Percentiles rank a stretch among this genome's conserved stretches.
Evolutionary conservation across 2,329 filamentous ascomycete genomes (phyloP).

Genomic region (Pseudogymnoascus sp.): DNA sequence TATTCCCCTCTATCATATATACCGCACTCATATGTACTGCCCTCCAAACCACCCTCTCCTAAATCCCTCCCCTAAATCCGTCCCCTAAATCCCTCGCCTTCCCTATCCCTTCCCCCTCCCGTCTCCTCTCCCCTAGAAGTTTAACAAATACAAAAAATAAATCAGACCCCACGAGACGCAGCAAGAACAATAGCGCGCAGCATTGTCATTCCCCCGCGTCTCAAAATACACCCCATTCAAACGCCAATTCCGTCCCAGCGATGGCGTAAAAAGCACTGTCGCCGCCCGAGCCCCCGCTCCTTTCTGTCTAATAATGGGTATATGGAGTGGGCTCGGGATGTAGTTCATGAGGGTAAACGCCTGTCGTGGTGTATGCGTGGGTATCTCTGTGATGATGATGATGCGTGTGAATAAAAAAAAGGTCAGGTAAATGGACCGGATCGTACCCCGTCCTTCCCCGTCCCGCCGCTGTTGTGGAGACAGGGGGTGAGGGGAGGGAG

Average conservation of each 20-base stretch:
- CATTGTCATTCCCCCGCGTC: slow-evolving; percentile 42
- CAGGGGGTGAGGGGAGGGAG: no score
- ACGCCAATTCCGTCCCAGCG: slow-evolving; percentile 42
- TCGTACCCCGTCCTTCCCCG: neutral
- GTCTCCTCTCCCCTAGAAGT: neutral
- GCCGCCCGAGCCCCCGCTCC: slow-evolving; percentile 29
- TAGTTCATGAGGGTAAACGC: slow-evolving; percentile 49
- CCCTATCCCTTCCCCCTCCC: neutral
- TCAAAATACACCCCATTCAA: slow-evolving; percentile 26
- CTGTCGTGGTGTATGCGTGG: slow-evolving; percentile 33
- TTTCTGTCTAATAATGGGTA: slow-evolving; percentile 14
- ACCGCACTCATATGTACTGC: neutral
- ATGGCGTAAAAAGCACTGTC: slow-evolving; percentile 44
- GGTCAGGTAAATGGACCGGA: neutral
- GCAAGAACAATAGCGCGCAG: slow-evolving; percentile 43
- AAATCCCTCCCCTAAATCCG: neutral
- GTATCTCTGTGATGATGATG: slow-evolving; percentile 37
- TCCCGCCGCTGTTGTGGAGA: neutral
- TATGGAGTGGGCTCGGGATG: slow-evolving; percentile 27
- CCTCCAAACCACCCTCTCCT: neutral
- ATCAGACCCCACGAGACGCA: slow-evolving; percentile 3
- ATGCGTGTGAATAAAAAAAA: slow-evolving; percentile 8
- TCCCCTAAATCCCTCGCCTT: neutral
- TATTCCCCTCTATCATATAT: neutral
- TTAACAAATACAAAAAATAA: neutral